Evolutionary conservation across 805 yeast genomes (phyloP), one percentile per base, ranked within the genome.

Genomic region (Candida silvatica): DNA sequence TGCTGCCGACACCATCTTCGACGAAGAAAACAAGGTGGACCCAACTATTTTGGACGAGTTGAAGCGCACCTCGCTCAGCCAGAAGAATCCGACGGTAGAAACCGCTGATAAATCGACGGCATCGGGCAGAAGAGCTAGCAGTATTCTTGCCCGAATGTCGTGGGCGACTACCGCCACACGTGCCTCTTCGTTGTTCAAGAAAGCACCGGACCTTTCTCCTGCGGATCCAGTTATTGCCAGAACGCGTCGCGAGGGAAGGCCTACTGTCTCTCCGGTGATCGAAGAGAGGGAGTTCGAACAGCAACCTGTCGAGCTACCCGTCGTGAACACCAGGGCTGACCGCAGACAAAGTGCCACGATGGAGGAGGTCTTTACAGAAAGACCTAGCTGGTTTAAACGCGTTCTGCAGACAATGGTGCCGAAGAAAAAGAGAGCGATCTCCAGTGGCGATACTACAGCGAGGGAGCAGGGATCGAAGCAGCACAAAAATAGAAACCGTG

Each of bases 301-400:
- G n/a, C n/a, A n/a, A n/a, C n/a, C n/a, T n/a, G n/a, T n/a, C n/a
- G n/a, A n/a, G n/a, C n/a, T n/a, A n/a, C n/a, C n/a, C n/a, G 29
- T 9, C 12, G 15, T 6, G 33, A 30, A 30, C 14, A 17, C 12
- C 31, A 8, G 16, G 31, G 31, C 31, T 28, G 17, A 17, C 31
- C 6, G 18, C 18, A 14, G 18, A 15, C 8, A 28, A 14, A 6
- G 31, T n/a, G n/a, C n/a, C n/a, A n/a, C n/a, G n/a, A n/a, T n/a
- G n/a, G n/a, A n/a, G n/a, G n/a, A n/a, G n/a, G n/a, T n/a, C n/a
- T n/a, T n/a, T n/a, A n/a, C n/a, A n/a, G 27, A 39, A 20, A 39
- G 43, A 33, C 47, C 52, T 4, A 49, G 39, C 22, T 49, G 54
- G 54, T 40, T 49, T 12, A 39, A 34, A 17, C 39, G 49, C 27